A percentile compares a stretch with the other conserved stretches of the same genome.
phyloP scores from a whole-genome alignment of 2,329 filamentous ascomycete genomes.

The Aspergillus sp. region DNA sequence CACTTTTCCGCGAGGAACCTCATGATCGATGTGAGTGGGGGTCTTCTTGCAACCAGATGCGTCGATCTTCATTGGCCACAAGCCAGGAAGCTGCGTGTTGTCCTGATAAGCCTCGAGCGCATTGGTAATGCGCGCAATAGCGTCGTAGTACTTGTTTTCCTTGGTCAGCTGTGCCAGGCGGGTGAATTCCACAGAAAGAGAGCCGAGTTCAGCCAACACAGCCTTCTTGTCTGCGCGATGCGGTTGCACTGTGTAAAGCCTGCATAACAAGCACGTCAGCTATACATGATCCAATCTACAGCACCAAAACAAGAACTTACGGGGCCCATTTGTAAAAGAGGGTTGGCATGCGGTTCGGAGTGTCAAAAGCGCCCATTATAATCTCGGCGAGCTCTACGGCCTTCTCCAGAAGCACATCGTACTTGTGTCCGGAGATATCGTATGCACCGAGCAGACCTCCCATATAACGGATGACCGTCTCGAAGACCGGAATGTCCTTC shows the following conservation, averaged over 20 bases:
- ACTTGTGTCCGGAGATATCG: slow-evolving; percentile 73
- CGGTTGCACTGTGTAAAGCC: slow-evolving; percentile 43
- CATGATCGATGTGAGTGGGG: slow-evolving; percentile 18
- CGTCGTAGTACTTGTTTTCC: slow-evolving; percentile 83
- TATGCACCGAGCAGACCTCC: slow-evolving; percentile 84
- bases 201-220: slow-evolving; percentile 71
- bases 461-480: slow-evolving; percentile 88
- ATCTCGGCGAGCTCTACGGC: slow-evolving; percentile 78
- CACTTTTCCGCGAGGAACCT: slow-evolving; percentile 11
- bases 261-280: not conserved
- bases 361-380: slow-evolving; percentile 82
- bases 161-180: slow-evolving; percentile 82
- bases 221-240: slow-evolving; percentile 61
- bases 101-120: slow-evolving; percentile 75
- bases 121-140: slow-evolving; percentile 80
- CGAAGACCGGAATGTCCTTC: slow-evolving; percentile 80
- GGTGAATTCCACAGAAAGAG: slow-evolving; percentile 85
- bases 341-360: slow-evolving; percentile 88
- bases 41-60: slow-evolving; percentile 71
- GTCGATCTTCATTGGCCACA: slow-evolving; percentile 79
- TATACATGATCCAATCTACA: not conserved
- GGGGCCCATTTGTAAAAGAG: slow-evolving; percentile 79
- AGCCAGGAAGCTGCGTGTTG: slow-evolving; percentile 68
- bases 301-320: slow-evolving; percentile 35
- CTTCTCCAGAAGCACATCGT: slow-evolving; percentile 72